phyloP scores from a whole-genome alignment of 2,329 filamentous ascomycete genomes.

The Waltergamsia citrina region DNA sequence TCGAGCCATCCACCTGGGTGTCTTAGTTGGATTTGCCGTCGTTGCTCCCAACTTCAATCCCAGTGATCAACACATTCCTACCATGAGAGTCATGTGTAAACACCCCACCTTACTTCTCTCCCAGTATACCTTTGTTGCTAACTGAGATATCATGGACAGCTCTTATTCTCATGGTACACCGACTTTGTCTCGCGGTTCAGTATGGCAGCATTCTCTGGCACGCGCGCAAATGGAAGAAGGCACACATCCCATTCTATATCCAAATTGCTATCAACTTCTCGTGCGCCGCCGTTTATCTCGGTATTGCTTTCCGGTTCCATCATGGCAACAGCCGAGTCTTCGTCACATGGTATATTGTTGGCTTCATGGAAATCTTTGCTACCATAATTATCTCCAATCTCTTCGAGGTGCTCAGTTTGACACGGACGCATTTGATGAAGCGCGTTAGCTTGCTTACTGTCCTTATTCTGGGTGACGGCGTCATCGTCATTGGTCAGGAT shows the following conservation, averaged over 20 bases:
- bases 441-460: slow-evolving; percentile 54
- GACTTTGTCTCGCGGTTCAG: slow-evolving; percentile 42
- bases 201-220: slow-evolving; percentile 39
- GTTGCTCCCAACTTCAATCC: slow-evolving; percentile 40
- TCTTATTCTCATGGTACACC: slow-evolving; percentile 39
- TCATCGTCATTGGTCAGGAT: slow-evolving; percentile 44
- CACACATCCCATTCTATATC: slow-evolving; percentile 21
- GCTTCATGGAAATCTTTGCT: slow-evolving; percentile 39
- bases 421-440: slow-evolving; percentile 52
- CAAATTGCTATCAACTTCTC: slow-evolving; percentile 24
- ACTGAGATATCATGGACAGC: slow-evolving; percentile 15
- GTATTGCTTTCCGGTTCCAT: slow-evolving; percentile 27
- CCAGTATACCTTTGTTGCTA: too few species aligned
- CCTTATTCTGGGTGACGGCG: slow-evolving; percentile 58
- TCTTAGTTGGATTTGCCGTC: slow-evolving; percentile 57
- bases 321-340: slow-evolving; percentile 22
- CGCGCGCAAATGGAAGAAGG: slow-evolving; percentile 26
- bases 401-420: slow-evolving; percentile 49
- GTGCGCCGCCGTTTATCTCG: slow-evolving; percentile 28
- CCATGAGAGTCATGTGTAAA: slow-evolving; percentile 31
- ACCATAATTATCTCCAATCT: slow-evolving; percentile 43
- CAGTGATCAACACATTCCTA: slow-evolving; percentile 21
- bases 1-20: slow-evolving; percentile 50
- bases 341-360: slow-evolving; percentile 42
- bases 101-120: not conserved